Evolutionary conservation across 768 basidiomycete genomes (phyloP).

Genomic region (Sporobolomyces roseus): DNA sequence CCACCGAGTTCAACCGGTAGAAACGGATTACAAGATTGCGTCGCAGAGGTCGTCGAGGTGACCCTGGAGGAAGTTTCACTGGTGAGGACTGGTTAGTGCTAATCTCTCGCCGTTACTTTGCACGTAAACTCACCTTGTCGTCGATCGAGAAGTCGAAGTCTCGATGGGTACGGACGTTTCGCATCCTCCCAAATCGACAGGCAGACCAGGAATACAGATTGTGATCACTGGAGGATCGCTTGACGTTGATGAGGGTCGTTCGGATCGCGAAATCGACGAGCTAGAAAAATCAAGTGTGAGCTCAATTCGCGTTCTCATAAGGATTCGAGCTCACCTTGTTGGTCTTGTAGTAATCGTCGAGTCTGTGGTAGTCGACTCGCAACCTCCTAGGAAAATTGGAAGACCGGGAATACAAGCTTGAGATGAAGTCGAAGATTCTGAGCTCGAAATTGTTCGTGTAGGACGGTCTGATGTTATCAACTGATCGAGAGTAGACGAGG

Average conservation of each 20-base stretch:
- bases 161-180: background rate
- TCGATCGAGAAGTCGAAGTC: background rate
- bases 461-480: too few relatives aligned
- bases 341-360: background rate
- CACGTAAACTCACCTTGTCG: background rate
- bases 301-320: background rate
- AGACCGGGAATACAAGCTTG: slow-evolving; percentile 6
- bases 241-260: background rate
- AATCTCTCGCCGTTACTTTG: background rate
- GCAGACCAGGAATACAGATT: background rate
- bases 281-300: too few relatives aligned
- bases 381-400: background rate
- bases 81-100: background rate
- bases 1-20: background rate
- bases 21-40: background rate
- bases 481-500: too few relatives aligned
- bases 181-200: background rate
- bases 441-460: too few relatives aligned
- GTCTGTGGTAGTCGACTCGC: background rate
- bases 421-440: too few relatives aligned
- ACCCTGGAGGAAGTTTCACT: background rate
- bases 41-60: background rate
- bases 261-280: background rate
- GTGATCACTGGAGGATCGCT: background rate
- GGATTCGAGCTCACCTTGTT: background rate